A percentile compares a stretch with the other conserved stretches of the same genome.
phyloP scores from a whole-genome alignment of 257 asterid genomes.

The Salvia rosmarinus region DNA sequence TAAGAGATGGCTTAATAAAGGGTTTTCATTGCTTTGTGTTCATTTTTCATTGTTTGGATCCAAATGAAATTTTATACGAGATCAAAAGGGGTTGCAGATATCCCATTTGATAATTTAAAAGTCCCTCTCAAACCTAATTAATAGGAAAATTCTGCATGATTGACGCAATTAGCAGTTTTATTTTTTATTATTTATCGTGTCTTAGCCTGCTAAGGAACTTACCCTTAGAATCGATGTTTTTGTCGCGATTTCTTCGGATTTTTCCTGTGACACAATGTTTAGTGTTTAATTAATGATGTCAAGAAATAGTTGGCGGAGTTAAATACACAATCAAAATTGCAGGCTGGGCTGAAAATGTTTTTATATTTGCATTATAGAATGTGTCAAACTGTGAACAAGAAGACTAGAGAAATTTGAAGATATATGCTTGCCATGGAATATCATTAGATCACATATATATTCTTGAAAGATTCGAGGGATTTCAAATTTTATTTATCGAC shows the following conservation, averaged over 20 bases:
- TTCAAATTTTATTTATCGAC: not conserved
- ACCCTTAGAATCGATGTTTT: not conserved
- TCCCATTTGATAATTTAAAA: not conserved
- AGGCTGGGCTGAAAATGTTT: conserved; percentile 18
- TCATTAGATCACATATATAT: too few species aligned
- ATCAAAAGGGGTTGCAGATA: not conserved
- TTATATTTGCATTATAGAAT: not conserved
- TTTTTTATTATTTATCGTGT: not conserved
- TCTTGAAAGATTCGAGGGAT: not conserved
- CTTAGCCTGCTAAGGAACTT: conserved; percentile 11
- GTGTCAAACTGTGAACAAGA: conserved; percentile 17
- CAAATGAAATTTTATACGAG: not conserved
- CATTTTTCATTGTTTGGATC: conserved; percentile 26
- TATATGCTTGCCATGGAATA: too few species aligned
- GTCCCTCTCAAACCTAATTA: not conserved
- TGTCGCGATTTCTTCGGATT: conserved; percentile 23
- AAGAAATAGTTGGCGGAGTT: not conserved
- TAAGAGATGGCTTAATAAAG: too few species aligned
- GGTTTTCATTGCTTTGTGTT: not conserved
- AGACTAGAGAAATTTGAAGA: not conserved
- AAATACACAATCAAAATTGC: conserved; percentile 7
- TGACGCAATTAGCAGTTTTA: conserved; percentile 2
- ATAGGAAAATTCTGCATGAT: not conserved
- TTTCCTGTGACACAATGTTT: not conserved
- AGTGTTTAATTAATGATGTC: not conserved